These are phyloP conservation scores for Picea mariana DNA, from an alignment of 83 land plant species.

Conservation along the genomic window DNA sequence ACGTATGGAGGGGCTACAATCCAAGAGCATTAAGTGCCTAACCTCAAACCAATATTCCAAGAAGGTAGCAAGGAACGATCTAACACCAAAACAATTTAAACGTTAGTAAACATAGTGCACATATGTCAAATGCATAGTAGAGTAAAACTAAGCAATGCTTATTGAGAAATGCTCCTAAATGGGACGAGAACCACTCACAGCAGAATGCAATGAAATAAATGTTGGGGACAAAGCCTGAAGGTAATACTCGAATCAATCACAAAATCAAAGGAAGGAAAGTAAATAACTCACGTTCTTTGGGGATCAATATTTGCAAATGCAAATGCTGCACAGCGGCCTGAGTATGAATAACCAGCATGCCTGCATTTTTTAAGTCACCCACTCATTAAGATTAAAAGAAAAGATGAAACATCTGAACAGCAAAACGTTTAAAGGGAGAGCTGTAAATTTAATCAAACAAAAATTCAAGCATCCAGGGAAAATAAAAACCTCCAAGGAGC, in stretches of 20 bases:
- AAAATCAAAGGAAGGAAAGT: slow-evolving; percentile 7
- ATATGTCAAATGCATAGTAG: not conserved
- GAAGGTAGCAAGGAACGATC: not conserved
- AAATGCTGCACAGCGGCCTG: slow-evolving; percentile 96
- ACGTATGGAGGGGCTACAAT: not conserved
- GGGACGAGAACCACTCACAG: not conserved
- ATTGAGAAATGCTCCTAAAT: not conserved
- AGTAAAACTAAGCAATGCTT: not conserved
- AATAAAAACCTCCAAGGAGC: not conserved
- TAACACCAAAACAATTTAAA: not conserved
- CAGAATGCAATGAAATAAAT: slow-evolving; percentile 7
- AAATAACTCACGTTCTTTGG: slow-evolving; percentile 54
- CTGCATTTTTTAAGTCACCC: slow-evolving; percentile 38
- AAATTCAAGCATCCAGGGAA: slow-evolving; percentile 1
- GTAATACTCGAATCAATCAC: not conserved
- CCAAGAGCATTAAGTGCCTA: not conserved
- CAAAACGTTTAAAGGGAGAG: not conserved
- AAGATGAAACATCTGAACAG: slow-evolving; percentile 4
- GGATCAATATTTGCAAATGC: slow-evolving; percentile 98
- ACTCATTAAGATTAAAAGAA: not conserved
- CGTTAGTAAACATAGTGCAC: not conserved
- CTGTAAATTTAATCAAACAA: not conserved
- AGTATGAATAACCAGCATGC: slow-evolving; percentile 99
- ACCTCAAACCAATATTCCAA: slow-evolving; percentile 1
- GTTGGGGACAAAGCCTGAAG: not conserved